Evolutionary conservation across 75 land plant species (phyloP), one percentile per base, ranked within the genome.

Genomic region (Pinus albicaulis): DNA sequence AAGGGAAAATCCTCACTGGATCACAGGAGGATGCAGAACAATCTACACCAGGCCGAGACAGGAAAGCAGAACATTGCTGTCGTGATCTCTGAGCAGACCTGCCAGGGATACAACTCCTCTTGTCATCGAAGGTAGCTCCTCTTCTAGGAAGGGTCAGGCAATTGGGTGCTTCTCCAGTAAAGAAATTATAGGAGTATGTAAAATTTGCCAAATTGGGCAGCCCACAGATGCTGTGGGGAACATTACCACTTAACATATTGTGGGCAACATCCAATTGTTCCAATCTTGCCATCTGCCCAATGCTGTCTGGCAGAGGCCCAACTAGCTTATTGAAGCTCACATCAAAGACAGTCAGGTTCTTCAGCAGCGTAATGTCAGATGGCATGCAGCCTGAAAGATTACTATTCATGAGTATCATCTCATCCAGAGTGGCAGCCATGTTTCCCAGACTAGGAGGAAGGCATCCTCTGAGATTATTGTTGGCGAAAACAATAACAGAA

Each of bases 401-500:
- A 24, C 55, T 82, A 57, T 89, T 83, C 74, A 83, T 80, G 16
- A 31, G 11, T 14, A 93, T 77, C 12, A 91, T 79, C 89, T 93
- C 93, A 26, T 93, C 76, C 58, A 93, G 76, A 0, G 76, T 85
- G 2, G 38, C 28, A 2, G 80, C 17, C 91, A 93, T 87, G 60
- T 86, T 82, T 2, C 81, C 84, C 0, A 91, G 60, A 58, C 89
- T 83, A 23, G 86, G 60, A 44, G 95, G 95, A 4, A 93, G 19
- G 25, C 83, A 79, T 0, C 95, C 93, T 36, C 68, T 71, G 64
- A 93, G 73, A 61, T 81, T 73, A 71, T 91, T 93, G 82, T 89
- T 87, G 11, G 95, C 95, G 12, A 93, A 62, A 1, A 90, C 92
- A 5, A 88, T 72, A 7, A 91, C 95, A 3, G 95, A 93, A 19